These are phyloP conservation scores for Paramecium tetraurelia DNA, from an alignment of 73 alveolate genomes.

Conservation along the genomic window DNA sequence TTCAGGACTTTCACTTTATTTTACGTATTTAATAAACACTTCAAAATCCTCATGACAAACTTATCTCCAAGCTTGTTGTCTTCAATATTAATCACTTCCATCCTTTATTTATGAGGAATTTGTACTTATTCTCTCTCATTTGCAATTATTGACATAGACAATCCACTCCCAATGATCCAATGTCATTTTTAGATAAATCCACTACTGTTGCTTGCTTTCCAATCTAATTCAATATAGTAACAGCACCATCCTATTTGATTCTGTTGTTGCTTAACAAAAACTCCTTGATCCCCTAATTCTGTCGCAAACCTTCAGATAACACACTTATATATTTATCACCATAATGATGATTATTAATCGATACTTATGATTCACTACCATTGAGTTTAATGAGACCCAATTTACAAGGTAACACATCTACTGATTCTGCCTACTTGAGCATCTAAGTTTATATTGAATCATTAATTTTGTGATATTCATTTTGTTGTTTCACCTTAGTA, in stretches of 20 bases:
- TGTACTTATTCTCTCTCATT: conserved; percentile 34
- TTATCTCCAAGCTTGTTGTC: conserved; percentile 56
- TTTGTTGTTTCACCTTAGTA: neutral
- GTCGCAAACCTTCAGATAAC: conserved; percentile 58
- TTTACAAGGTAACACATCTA: conserved; percentile 53
- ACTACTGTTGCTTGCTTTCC: conserved; percentile 2
- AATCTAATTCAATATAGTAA: neutral
- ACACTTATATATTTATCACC: conserved; percentile 68
- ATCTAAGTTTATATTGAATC: conserved; percentile 33
- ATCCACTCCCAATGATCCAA: neutral
- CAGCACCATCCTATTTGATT: conserved; percentile 45
- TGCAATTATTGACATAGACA: neutral
- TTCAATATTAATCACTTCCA: conserved; percentile 48
- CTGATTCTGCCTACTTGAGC: neutral
- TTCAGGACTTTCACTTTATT: conserved; percentile 34
- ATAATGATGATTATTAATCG: conserved; percentile 11
- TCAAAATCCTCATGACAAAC: conserved; percentile 4
- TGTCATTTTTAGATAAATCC: neutral
- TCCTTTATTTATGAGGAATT: neutral
- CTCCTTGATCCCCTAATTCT: conserved; percentile 21
- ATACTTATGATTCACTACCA: conserved; percentile 42
- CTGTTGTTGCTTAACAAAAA: conserved; percentile 35
- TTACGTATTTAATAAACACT: neutral
- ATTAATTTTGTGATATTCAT: neutral
- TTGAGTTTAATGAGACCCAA: conserved; percentile 14